phyloP scores from a whole-genome alignment of 495 filamentous ascomycete genomes.

The Pyrenula aspistea region DNA sequence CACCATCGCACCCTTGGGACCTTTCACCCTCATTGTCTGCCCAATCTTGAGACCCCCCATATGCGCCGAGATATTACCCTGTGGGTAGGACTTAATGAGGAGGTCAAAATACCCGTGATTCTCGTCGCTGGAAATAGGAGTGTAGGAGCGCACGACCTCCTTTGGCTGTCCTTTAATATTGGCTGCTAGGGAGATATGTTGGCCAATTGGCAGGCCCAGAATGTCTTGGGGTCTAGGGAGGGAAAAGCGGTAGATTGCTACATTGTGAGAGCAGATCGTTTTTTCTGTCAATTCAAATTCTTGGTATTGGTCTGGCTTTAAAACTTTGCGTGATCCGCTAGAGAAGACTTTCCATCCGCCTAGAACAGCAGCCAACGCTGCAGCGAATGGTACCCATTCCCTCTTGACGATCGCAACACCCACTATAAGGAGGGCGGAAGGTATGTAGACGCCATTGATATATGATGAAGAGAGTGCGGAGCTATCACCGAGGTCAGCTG shows the following conservation, averaged over 20 bases:
- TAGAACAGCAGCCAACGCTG: slow-evolving; percentile 46
- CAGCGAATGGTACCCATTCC: slow-evolving; percentile 66
- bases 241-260: slow-evolving; percentile 90
- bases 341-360: slow-evolving; percentile 51
- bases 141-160: slow-evolving; percentile 92
- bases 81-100: slow-evolving; percentile 93
- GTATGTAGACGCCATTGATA: slow-evolving; percentile 71
- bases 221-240: slow-evolving; percentile 67
- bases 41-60: slow-evolving; percentile 72
- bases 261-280: slow-evolving; percentile 90
- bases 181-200: slow-evolving; percentile 93
- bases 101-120: slow-evolving; percentile 93
- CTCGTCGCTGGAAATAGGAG: slow-evolving; percentile 86
- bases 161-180: slow-evolving; percentile 63
- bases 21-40: slow-evolving; percentile 75
- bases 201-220: slow-evolving; percentile 92
- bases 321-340: slow-evolving; percentile 40
- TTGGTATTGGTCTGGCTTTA: slow-evolving; percentile 81
- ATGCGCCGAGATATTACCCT: slow-evolving; percentile 90
- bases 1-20: slow-evolving; percentile 93
- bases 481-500: no score
- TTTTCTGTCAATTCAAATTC: slow-evolving; percentile 83
- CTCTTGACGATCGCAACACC: slow-evolving; percentile 65
- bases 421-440: slow-evolving; percentile 66
- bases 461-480: slow-evolving; percentile 28